These are phyloP conservation scores for Pseudocercospora fuligena DNA, from an alignment of 2,329 filamentous ascomycete genomes.

Conservation along the genomic window DNA sequence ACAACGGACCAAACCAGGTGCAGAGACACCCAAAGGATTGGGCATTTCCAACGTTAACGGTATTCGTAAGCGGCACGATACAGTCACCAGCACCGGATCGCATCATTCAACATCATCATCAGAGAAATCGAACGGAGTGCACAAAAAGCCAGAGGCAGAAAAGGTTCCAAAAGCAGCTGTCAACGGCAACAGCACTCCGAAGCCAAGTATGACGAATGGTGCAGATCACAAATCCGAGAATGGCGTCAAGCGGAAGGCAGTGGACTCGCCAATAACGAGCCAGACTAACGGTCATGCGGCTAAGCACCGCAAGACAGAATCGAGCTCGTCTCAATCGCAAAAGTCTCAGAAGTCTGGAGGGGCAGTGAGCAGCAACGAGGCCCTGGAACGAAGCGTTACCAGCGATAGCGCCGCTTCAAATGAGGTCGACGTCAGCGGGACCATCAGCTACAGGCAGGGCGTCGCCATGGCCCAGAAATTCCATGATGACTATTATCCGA, in stretches of 20 bases:
- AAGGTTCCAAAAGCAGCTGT: constrained; percentile 33
- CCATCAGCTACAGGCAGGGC: constrained; percentile 48
- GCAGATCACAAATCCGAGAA: constrained; percentile 37
- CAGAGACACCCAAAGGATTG: constrained; percentile 49
- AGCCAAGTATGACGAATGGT: constrained; percentile 23
- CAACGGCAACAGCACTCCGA: constrained; percentile 45
- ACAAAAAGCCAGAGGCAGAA: constrained; percentile 26
- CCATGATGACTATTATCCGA: constrained; percentile 60
- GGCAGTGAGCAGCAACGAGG: constrained; percentile 30
- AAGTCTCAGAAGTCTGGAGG: constrained; percentile 32
- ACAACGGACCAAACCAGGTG: constrained; percentile 34
- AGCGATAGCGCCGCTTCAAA: constrained; percentile 32
- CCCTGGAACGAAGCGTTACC: constrained; percentile 26
- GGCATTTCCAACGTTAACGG: constrained; percentile 47
- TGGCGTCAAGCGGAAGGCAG: constrained; percentile 52
- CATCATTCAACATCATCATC: constrained; percentile 24
- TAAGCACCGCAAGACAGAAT: constrained; percentile 43
- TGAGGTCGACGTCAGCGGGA: constrained; percentile 23
- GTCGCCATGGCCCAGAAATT: constrained; percentile 57
- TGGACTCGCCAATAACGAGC: constrained; percentile 40
- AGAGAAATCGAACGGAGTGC: constrained; percentile 25
- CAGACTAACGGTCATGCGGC: constrained; percentile 25
- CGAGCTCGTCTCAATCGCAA: constrained; percentile 38
- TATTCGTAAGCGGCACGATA: constrained; percentile 40
- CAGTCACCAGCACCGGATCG: constrained; percentile 36